Evolutionary conservation across 1,284 basidiomycete species (phyloP).

Genomic region (Austroboletus novae-zelandiae): DNA sequence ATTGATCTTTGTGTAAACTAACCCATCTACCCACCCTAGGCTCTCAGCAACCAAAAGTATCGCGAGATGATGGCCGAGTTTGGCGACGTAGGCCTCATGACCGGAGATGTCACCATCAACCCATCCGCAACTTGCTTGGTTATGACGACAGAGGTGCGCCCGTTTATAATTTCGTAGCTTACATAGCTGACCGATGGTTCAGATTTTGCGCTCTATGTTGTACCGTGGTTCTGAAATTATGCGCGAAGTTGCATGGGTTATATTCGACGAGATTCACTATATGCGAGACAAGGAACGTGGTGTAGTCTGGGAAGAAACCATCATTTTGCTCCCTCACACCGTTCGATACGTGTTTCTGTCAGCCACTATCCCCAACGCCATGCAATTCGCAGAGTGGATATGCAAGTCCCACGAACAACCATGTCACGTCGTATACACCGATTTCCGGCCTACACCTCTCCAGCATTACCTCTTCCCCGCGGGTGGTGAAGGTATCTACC

Average conservation of each 20-base stretch:
- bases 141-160: constrained; percentile 96
- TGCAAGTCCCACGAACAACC: constrained; percentile 97
- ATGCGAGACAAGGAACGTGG: constrained; percentile 97
- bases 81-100: constrained; percentile 98
- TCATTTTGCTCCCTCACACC: constrained; percentile 93
- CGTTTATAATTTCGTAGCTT: not conserved
- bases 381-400: constrained; percentile 99
- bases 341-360: constrained; percentile 99
- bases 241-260: constrained; percentile 99
- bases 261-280: constrained; percentile 99
- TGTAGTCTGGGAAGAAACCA: constrained; percentile 90
- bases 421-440: constrained; percentile 99
- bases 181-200: not conserved
- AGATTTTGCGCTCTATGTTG: constrained; percentile 99
- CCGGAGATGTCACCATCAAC: constrained; percentile 99
- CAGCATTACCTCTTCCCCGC: constrained; percentile 99
- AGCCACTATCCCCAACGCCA: constrained; percentile 99
- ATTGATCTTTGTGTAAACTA: constrained; percentile 19
- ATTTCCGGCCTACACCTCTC: constrained; percentile 96
- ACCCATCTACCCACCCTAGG: constrained; percentile 46
- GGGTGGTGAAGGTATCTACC: constrained; percentile 94
- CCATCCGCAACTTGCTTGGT: constrained; percentile 95
- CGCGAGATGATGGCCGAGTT: constrained; percentile 97
- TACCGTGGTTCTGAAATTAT: constrained; percentile 99
- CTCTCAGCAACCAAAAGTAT: constrained; percentile 98